Base-by-base conservation (phyloP, 2,329 filamentous ascomycete species). In the Nectriaceae sp. region DNA sequence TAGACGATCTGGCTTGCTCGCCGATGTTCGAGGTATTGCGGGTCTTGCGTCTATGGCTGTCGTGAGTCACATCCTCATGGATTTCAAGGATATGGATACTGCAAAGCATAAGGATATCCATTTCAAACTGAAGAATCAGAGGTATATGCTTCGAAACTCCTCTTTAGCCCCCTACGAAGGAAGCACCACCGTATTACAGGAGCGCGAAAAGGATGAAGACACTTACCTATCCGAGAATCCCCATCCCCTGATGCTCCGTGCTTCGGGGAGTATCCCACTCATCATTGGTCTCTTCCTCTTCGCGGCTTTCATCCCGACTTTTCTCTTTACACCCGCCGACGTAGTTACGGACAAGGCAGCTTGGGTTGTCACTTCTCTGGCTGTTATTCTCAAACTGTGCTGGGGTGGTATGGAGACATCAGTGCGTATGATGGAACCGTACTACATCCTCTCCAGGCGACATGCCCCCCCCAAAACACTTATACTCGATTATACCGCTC, bases 31-130 rank as follows among this genome's bases (percentile, higher is more conserved):
- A 56, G 87, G 87, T 5, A 88, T 90, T 43, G 85, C 87, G 2
- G 87, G 87, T 2, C 75, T 90, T 31, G 87, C 87, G 5, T 83
- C 86, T 47, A 89, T 90, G 86, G 87, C 87, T 10, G 87, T 88
- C 3, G 81, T 82, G 52, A 84, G 80, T 54, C 87, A 90, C 56
- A 88, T 90, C 63, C 70, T 90, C 54, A 84, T 83, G 68, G 87
- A 90, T 62, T 90, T 90, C 62, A 83, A 83, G 53, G 84, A 84
- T 47, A 80, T 88, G 69, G 87, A 90, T 62, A 80, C 82, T 1
- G 85, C 82, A 6, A 82, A 77, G 4, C 82, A 85, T 45, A 73
- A 82, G 41, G 79, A 84, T 44, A 89, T 90, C 36, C 87, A 90
- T 63, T 74, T 82, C 42, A 80, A 78, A 56, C 74, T 90, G n/a